Percentiles rank a stretch among this genome's conserved stretches.
phyloP scores from a whole-genome alignment of 176 grass and related monocot genomes.

The Phragmites australis region DNA sequence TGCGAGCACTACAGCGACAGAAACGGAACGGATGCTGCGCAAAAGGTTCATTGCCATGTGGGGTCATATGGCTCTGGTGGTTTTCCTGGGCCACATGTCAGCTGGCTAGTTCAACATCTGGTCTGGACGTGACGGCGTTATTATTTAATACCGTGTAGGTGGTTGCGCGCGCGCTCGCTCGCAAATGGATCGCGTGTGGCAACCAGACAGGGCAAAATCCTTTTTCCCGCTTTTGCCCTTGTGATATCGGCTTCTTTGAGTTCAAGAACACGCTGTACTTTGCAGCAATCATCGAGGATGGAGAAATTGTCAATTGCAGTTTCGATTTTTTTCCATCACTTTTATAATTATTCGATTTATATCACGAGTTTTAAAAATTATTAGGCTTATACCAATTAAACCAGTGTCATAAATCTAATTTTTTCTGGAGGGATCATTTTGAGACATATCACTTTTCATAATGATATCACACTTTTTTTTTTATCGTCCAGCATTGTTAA shows the following conservation, averaged over 20 bases:
- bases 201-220: not conserved
- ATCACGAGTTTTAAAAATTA: too few species aligned
- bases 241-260: slow-evolving; percentile 1
- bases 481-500: not conserved
- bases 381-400: too few species aligned
- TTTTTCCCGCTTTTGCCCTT: not conserved
- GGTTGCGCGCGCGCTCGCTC: not conserved
- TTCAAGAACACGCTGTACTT: slow-evolving; percentile 21
- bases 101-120: too few species aligned
- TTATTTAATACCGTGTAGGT: not conserved
- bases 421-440: too few species aligned
- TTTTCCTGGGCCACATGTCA: not conserved
- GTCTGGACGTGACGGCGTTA: not conserved
- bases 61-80: not conserved
- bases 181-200: slow-evolving; percentile 18
- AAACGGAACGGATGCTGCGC: not conserved
- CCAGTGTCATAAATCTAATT: too few species aligned
- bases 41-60: not conserved
- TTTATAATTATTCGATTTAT: too few species aligned
- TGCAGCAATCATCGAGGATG: slow-evolving; percentile 26
- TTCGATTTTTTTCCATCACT: too few species aligned
- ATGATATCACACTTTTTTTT: slow-evolving; percentile 17
- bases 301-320: too few species aligned
- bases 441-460: not conserved
- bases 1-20: not conserved